Evolutionary conservation across 257 asterid species (phyloP), one percentile per base, ranked within the genome.

Genomic region (Solanum virginianum): DNA sequence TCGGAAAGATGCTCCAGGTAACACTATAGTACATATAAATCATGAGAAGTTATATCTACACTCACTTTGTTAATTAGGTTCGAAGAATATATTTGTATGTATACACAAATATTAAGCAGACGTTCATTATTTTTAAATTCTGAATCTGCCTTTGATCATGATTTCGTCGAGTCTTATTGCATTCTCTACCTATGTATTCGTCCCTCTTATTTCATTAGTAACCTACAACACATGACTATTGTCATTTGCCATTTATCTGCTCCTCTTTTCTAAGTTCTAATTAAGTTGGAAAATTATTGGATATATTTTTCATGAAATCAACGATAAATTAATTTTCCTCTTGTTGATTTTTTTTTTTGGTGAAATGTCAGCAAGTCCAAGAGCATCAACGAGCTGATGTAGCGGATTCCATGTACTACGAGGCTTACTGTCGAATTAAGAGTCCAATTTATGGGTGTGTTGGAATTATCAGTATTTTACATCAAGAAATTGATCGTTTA

Each of bases 1-100:
- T 88, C 4, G 69, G 85, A 36, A 88, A 86, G 82, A 85, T 86
- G 29, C 89, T 86, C 32, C 87, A 82, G 87, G 92, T 87, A 84
- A 51, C 3, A 41, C 3, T 47, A 45, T 17, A 17, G 0, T 9
- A 68, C 13, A 41, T 32, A 32, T 32, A 32, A 32, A 32, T 32
- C 36, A 32, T 32, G 36, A 32, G 3, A 62, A 10, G 69, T 62
- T 10, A 62, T 63, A 63, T 63, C 45, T 14, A 65, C 70, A 10
- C 11, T 26, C 45, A 26, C 10, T 1, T 65, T 65, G 72, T 65
- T 65, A 24, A 63, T 24, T 63, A 11, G 18, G 36, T 32, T 32
- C 0, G 36, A 32, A 32, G 36, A 62, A 63, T 63, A 65, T 12
- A 15, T 13, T 24, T 63, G 8, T 7, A 17, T 24, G 17, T 22